These are phyloP conservation scores for Cercospora brassicicola DNA, from an alignment of 2,329 filamentous ascomycete species.

Conservation along the genomic window DNA sequence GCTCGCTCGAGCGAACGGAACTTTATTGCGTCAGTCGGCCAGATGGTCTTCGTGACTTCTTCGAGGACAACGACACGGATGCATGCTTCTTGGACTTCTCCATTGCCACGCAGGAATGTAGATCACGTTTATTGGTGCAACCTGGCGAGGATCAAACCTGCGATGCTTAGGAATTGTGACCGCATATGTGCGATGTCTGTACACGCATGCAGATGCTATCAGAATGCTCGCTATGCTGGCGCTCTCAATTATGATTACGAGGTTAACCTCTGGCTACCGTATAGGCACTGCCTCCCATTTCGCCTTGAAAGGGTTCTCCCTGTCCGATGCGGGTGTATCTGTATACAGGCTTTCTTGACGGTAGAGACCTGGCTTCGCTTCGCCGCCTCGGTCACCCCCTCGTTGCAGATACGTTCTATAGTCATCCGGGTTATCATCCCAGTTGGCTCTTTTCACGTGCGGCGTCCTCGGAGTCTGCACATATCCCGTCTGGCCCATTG, in stretches of 20 bases:
- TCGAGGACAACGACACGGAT: background rate
- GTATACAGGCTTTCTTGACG: constrained; percentile 23
- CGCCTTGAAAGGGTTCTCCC: constrained; percentile 24
- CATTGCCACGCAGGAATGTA: background rate
- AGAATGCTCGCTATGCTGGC: background rate
- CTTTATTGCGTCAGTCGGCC: background rate
- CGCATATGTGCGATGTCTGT: background rate
- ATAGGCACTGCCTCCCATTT: constrained; percentile 28
- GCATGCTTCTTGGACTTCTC: background rate
- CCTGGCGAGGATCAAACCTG: background rate
- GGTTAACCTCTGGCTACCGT: background rate
- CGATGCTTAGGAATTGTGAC: background rate
- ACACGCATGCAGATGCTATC: background rate
- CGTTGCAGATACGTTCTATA: constrained; percentile 18
- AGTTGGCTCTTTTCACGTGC: constrained; percentile 6
- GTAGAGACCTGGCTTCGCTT: background rate
- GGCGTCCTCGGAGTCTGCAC: constrained; percentile 29
- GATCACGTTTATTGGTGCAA: background rate
- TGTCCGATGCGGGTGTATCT: constrained; percentile 26
- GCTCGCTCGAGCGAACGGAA: background rate
- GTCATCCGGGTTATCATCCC: constrained; percentile 20
- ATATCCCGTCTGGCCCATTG: constrained; percentile 20
- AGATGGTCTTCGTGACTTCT: background rate
- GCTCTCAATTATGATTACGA: background rate
- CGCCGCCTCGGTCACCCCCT: constrained; percentile 5